Evolutionary conservation across 1,284 basidiomycete genomes (phyloP), one percentile per base, ranked within the genome.

Genomic region (Omphalotus olearius): DNA sequence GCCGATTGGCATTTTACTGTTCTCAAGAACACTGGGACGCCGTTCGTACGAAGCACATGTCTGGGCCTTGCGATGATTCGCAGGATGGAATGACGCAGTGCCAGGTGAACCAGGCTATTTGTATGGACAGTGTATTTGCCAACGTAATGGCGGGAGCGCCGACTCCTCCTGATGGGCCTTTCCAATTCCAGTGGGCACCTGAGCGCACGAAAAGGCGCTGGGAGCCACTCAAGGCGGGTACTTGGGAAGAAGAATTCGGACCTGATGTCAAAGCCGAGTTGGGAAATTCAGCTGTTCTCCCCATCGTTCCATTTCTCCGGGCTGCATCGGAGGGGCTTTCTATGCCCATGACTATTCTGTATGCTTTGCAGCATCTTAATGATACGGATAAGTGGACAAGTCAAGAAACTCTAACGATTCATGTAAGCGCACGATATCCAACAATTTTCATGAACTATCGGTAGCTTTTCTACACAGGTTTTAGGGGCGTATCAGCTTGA

Each of bases 311-410:
- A 23, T 58, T 62, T 38, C 42, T 66, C 35, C 56, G 64, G 14
- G 60, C 55, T 9, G 59, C 59, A 4, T 62, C 65, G 0, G 61
- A 66, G 3, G 57, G 49, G 14, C 57, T 71, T 23, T 64, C 64
- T 3, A 62, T 67, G 60, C 62, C 67, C 0, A 60, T 70, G 66
- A 67, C 67, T 4, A 66, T 68, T 35, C 48, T 70, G n/a, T 64
- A 57, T 49, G 65, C 56, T 2, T 59, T 70, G 10, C 66, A 70
- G 45, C 52, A 56, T 6, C 50, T 69, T 16, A 62, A 67, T 38
- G 45, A 37, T 1, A 57, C 62, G 6, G 57, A 62, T 7, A 42
- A 45, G 25, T 70, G 67, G 67, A 68, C 67, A 1, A 59, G 53
- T 37, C 63, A 64, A 43, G 53, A 63, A 11, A 62, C 55, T 2